Evolutionary conservation across 1,284 basidiomycete genomes (phyloP).

Genomic region (Tranzscheliella williamsii): DNA sequence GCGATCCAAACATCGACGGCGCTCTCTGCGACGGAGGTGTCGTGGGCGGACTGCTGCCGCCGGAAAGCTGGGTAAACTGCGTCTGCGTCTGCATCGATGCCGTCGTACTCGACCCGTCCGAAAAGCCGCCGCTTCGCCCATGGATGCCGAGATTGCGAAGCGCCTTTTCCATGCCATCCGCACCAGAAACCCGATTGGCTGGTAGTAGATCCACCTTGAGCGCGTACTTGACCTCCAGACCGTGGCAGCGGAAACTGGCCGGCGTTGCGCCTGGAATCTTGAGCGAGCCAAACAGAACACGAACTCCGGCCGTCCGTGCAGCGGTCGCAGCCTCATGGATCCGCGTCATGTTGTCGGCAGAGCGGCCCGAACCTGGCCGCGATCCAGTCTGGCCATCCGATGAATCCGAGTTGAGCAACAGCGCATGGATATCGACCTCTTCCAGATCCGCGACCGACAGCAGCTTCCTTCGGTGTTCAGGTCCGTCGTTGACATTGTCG

Average conservation of each 20-base stretch:
- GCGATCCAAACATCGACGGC: slow-evolving; percentile 13
- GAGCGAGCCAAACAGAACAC: slow-evolving; percentile 44
- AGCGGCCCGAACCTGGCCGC: slow-evolving; percentile 27
- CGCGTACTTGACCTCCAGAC: slow-evolving; percentile 55
- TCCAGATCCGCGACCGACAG: slow-evolving; percentile 52
- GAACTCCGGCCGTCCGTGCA: slow-evolving; percentile 33
- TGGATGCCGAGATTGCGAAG: slow-evolving; percentile 14
- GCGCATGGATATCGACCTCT: slow-evolving; percentile 44
- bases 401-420: slow-evolving; percentile 32
- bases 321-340: slow-evolving; percentile 25
- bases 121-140: slow-evolving; percentile 19
- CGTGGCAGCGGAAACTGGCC: slow-evolving; percentile 51
- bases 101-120: slow-evolving; percentile 28
- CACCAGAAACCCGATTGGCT: slow-evolving; percentile 12
- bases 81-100: slow-evolving; percentile 42
- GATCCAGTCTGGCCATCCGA: slow-evolving; percentile 10
- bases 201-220: slow-evolving; percentile 54
- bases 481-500: slow-evolving; percentile 45
- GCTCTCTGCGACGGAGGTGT: slow-evolving; percentile 21
- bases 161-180: slow-evolving; percentile 28
- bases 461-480: slow-evolving; percentile 41
- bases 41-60: slow-evolving; percentile 26
- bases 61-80: slow-evolving; percentile 33
- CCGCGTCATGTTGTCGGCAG: slow-evolving; percentile 26
- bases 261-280: slow-evolving; percentile 40